Base-by-base conservation (phyloP, 352 stramenopile species). In the Saprolegnia diclina region DNA sequence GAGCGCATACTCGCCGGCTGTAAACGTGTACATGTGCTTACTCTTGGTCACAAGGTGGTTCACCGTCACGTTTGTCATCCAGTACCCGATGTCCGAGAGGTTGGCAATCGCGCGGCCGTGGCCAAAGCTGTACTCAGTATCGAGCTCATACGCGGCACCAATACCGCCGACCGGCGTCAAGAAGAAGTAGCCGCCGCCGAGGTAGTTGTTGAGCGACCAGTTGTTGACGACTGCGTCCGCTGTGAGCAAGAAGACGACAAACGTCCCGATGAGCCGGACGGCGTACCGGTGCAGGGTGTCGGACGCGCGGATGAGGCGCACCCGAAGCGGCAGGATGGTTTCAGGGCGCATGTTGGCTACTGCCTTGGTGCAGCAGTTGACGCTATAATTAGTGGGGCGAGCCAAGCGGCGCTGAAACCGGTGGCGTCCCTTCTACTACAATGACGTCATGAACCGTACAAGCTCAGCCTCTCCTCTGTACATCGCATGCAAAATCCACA, bases 1-100 rank as follows among this genome's bases (percentile, higher is more conserved):
- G 18, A 69, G 14, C 19, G 13, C 26, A 38, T 29, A 69, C 53
- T 55, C 37, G 7, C 63, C 63, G 7, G n/a, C 63, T 4, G 63
- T 26, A 19, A 69, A 22, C 10, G 54, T 21, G 29, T 53, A 69
- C 16, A 69, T n/a, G 6, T 32, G 21, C 35, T 52, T 3, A 9
- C 13, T 42, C 13, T 37, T 62, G 22, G 5, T n/a, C 19, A 38
- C 44, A 4, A 69, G 14, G 10, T 69, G 62, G 4, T 18, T 13
- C 11, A 69, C 29, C 1, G 7, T 38, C 19, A 40, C 62, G 37
- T 69, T 40, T 4, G 45, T 53, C 63, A 69, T 69, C 63, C 63
- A 69, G 10, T 69, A n/a, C 18, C 63, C 63, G n/a, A 69, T 46
- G 37, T 69, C 61, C 18, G 50, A 63, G 29, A 69, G 29, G 14